Evolutionary conservation across 2,329 filamentous ascomycete genomes (phyloP).

Genomic region (Leptographium lundbergii): DNA sequence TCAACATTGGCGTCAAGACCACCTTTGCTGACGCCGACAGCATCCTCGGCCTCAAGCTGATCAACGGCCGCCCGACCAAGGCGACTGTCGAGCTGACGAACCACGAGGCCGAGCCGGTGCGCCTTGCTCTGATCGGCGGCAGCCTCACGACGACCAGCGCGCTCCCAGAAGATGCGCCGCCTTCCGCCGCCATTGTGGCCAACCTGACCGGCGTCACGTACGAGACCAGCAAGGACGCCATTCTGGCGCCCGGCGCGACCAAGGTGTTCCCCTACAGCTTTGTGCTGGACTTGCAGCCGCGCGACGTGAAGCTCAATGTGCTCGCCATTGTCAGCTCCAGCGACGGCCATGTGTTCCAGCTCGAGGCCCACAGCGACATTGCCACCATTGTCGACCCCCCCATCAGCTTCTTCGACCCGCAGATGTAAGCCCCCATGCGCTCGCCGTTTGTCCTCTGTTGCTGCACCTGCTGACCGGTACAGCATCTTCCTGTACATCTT

Average conservation of each 20-base stretch:
- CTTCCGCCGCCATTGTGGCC: constrained; percentile 50
- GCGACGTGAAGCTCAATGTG: constrained; percentile 71
- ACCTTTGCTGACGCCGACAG: constrained; percentile 54
- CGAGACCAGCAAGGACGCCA: constrained; percentile 55
- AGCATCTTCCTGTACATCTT: constrained; percentile 98
- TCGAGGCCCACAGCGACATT: constrained; percentile 68
- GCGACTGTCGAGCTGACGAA: constrained; percentile 76
- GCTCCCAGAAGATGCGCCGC: constrained; percentile 34
- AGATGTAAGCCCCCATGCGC: constrained; percentile 39
- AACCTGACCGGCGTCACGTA: constrained; percentile 76
- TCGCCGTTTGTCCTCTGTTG: background rate
- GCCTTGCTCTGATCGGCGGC: constrained; percentile 65
- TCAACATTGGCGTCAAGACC: constrained; percentile 53
- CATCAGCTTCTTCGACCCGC: constrained; percentile 16
- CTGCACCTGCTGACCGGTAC: constrained; percentile 1
- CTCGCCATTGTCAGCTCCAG: constrained; percentile 55
- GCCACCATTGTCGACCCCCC: constrained; percentile 56
- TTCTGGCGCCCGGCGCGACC: constrained; percentile 43
- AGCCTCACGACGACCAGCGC: constrained; percentile 48
- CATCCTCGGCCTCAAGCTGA: constrained; percentile 86
- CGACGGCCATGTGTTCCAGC: constrained; percentile 58
- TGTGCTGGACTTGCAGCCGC: constrained; percentile 81
- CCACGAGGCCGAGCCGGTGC: constrained; percentile 63
- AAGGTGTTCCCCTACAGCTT: constrained; percentile 73
- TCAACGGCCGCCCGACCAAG: constrained; percentile 81